phyloP scores from a whole-genome alignment of 345 rosid species.

The Linum trigynum region DNA sequence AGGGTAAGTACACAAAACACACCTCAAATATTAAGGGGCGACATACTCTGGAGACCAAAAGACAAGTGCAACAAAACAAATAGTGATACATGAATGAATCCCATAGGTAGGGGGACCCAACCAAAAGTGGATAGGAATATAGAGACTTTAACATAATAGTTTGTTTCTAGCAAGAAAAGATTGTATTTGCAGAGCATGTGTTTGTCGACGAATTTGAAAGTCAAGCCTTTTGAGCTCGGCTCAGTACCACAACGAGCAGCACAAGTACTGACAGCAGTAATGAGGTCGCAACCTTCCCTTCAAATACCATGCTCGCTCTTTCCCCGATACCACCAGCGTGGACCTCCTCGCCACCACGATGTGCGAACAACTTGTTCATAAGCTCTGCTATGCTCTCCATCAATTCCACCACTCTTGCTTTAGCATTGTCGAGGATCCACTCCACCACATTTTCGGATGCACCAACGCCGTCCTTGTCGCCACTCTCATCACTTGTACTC shows the following conservation, averaged over 20 bases:
- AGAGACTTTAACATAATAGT: neutral
- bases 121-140: neutral
- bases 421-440: conserved; percentile 33
- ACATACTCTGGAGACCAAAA: too few relatives aligned
- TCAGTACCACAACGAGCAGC: conserved; percentile 58
- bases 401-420: conserved; percentile 26
- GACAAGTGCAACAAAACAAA: too few relatives aligned
- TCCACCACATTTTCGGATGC: conserved; percentile 23
- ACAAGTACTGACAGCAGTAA: conserved; percentile 60
- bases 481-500: neutral
- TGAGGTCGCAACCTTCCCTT: conserved; percentile 55
- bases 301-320: conserved; percentile 15
- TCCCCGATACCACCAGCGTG: neutral
- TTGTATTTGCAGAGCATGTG: neutral
- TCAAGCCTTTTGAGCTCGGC: conserved; percentile 46
- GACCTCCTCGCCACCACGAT: neutral
- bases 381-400: conserved; percentile 24
- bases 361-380: conserved; percentile 22
- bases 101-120: too few relatives aligned
- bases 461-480: neutral
- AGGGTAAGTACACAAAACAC: too few relatives aligned
- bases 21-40: too few relatives aligned
- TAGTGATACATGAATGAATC: too few relatives aligned
- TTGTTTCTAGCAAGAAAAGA: neutral
- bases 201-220: neutral